Conservation (phyloP, 2,329 filamentous ascomycete genomes). For the Plenodomus biglobosus region DNA sequence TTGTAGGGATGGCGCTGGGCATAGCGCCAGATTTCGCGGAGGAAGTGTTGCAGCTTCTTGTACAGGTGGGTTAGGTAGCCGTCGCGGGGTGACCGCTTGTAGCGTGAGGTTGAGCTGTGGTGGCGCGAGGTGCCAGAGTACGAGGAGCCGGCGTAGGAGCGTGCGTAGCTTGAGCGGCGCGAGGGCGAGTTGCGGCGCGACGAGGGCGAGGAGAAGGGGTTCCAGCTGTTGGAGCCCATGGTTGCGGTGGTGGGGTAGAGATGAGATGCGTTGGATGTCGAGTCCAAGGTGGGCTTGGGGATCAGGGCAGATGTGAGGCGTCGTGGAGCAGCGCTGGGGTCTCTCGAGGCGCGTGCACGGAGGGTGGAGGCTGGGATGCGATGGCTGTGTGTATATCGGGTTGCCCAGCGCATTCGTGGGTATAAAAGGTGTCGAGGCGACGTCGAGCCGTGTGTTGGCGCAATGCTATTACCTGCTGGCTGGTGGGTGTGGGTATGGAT, state of each 20-base stretch:
- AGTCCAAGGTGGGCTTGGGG: constrained; percentile 13
- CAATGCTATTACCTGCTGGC: constrained; percentile 3
- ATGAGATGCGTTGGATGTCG: constrained; percentile 3
- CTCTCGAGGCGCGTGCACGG: constrained; percentile 7
- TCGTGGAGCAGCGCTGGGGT: constrained; percentile 1
- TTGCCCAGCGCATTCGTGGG: constrained; percentile 20
- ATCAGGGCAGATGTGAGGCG: constrained; percentile 8
- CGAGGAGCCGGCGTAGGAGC: constrained; percentile 16
- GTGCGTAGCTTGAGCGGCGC: constrained; percentile 33
- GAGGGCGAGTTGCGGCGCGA: constrained; percentile 27
- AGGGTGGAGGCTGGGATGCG: constrained; percentile 16
- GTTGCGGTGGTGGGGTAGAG: constrained; percentile 6
- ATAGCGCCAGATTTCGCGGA: constrained; percentile 80
- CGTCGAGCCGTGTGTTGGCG: constrained; percentile 1
- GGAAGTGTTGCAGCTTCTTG: constrained; percentile 73
- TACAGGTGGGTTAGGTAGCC: constrained; percentile 75
- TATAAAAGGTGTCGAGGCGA: not conserved
- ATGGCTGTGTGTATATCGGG: constrained; percentile 16
- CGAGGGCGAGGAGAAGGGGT: constrained; percentile 33
- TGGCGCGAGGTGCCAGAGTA: constrained; percentile 36
- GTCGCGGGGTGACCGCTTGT: constrained; percentile 73
- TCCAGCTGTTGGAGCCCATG: constrained; percentile 39
- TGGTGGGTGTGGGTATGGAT: too few relatives aligned
- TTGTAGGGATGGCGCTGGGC: constrained; percentile 82
- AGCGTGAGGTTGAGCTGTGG: constrained; percentile 67